Percentiles rank a stretch among this genome's conserved stretches.
These are phyloP conservation scores for Penicillium taxi DNA, from an alignment of 495 filamentous ascomycete genomes.

Conservation along the genomic window DNA sequence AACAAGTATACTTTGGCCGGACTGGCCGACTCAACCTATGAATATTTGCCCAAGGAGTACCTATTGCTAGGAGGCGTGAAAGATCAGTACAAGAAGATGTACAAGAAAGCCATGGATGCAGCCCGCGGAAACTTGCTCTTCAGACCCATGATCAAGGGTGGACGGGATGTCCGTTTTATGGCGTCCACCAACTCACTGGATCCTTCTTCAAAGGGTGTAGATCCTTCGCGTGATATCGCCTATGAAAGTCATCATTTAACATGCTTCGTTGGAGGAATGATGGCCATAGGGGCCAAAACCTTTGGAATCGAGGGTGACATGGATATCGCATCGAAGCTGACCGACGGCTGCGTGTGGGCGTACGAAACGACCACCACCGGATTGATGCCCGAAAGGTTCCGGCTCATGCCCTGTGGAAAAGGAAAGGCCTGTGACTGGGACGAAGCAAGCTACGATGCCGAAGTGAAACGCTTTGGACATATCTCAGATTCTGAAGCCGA, in stretches of 20 bases:
- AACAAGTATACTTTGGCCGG: conserved; percentile 67
- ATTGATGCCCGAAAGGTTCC: conserved; percentile 81
- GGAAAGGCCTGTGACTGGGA: conserved; percentile 65
- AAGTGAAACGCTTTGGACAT: conserved; percentile 12
- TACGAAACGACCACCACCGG: conserved; percentile 75
- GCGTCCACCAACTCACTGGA: conserved; percentile 45
- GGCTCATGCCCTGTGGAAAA: conserved; percentile 59
- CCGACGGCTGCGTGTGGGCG: conserved; percentile 91
- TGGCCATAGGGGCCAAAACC: conserved; percentile 80
- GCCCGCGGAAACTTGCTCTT: conserved; percentile 72
- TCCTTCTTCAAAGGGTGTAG: conserved; percentile 11
- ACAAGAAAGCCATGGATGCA: conserved; percentile 60
- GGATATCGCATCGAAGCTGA: conserved; percentile 71
- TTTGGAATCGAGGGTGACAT: conserved; percentile 74
- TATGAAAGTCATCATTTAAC: conserved; percentile 70
- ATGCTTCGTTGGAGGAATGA: conserved; percentile 93
- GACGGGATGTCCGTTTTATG: conserved; percentile 68
- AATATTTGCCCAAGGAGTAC: conserved; percentile 82
- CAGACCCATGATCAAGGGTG: conserved; percentile 70
- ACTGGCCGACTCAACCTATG: conserved; percentile 84
- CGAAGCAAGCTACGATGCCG: conserved; percentile 53
- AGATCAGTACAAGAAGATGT: conserved; percentile 75
- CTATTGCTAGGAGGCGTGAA: conserved; percentile 73
- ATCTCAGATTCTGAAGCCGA: conserved; percentile 44
- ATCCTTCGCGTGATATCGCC: conserved; percentile 21